Percentiles rank a stretch among this genome's conserved stretches.
Evolutionary conservation across 768 basidiomycete species (phyloP).

Genomic region (Leccinum longicurvipes): DNA sequence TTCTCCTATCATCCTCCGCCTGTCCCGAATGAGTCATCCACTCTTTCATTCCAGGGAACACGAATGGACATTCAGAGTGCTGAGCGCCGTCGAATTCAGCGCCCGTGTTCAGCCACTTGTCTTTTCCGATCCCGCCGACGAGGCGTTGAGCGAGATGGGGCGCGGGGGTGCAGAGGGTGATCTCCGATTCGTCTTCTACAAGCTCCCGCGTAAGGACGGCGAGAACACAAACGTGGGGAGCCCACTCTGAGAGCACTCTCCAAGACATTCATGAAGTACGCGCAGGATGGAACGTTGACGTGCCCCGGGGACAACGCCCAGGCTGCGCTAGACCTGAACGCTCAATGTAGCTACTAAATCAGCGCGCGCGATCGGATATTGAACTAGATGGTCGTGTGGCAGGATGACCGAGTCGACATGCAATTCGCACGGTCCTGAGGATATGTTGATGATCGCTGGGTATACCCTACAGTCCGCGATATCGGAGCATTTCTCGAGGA

Average conservation of each 20-base stretch:
- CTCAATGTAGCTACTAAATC: constrained; percentile 76
- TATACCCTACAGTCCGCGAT: constrained; percentile 26
- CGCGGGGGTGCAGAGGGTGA: constrained; percentile 31
- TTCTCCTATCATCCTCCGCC: too few species aligned
- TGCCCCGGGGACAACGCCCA: constrained; percentile 60
- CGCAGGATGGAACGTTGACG: constrained; percentile 68
- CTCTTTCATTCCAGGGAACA: constrained; percentile 82
- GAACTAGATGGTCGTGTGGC: constrained; percentile 92
- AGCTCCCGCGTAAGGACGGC: constrained; percentile 95
- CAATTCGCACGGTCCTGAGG: too few species aligned
- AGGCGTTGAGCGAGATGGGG: too few species aligned
- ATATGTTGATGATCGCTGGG: constrained; percentile 25
- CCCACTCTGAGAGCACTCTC: constrained; percentile 80
- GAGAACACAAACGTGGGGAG: constrained; percentile 94
- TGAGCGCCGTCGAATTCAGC: constrained; percentile 40
- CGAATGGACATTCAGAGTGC: constrained; percentile 90
- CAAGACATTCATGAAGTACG: constrained; percentile 80
- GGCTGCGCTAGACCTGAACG: constrained; percentile 67
- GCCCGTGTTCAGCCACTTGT: constrained; percentile 44
- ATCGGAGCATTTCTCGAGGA: constrained; percentile 24
- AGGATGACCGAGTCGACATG: constrained; percentile 45
- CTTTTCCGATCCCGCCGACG: too few species aligned
- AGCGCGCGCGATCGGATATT: constrained; percentile 86
- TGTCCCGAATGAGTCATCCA: constrained; percentile 45
- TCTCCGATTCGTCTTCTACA: constrained; percentile 67